These are phyloP conservation scores for Colletotrichum siamense DNA, from an alignment of 2,329 filamentous ascomycete species.

Conservation along the genomic window DNA sequence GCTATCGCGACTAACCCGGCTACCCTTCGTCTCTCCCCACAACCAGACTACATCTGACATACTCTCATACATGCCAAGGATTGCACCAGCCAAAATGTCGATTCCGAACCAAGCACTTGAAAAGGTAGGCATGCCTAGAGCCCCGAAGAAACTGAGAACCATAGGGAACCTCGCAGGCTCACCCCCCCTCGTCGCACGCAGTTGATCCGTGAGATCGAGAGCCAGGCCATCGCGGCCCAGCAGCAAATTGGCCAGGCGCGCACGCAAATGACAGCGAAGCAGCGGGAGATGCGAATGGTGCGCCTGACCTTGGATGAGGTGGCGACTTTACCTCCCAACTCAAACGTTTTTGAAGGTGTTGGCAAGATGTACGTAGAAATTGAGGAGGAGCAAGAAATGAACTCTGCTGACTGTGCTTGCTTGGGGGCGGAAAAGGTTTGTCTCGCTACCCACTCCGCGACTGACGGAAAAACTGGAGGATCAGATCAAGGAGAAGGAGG, in stretches of 20 bases:
- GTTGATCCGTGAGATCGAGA: conserved; percentile 93
- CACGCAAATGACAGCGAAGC: conserved; percentile 83
- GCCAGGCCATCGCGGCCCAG: conserved; percentile 84
- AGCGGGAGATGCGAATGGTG: conserved; percentile 86
- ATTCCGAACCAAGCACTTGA: conserved; percentile 93
- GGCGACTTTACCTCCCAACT: conserved; percentile 74
- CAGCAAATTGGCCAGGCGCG: conserved; percentile 90
- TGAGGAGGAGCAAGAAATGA: neutral
- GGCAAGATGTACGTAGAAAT: conserved; percentile 83
- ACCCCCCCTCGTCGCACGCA: conserved; percentile 39
- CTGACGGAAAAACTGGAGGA: conserved; percentile 78
- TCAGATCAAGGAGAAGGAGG: conserved; percentile 77
- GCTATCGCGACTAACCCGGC: neutral
- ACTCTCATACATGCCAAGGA: neutral
- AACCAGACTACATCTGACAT: neutral
- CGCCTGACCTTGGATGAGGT: conserved; percentile 88
- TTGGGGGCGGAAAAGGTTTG: conserved; percentile 71
- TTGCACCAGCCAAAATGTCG: conserved; percentile 69
- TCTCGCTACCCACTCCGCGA: conserved; percentile 73
- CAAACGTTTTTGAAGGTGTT: conserved; percentile 90
- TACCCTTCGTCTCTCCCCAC: neutral
- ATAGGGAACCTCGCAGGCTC: neutral
- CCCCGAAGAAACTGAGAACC: neutral
- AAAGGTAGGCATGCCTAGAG: conserved; percentile 65
- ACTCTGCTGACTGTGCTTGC: neutral